phyloP scores from a whole-genome alignment of 148 eudicot species.

The Rhododendron vialii region DNA sequence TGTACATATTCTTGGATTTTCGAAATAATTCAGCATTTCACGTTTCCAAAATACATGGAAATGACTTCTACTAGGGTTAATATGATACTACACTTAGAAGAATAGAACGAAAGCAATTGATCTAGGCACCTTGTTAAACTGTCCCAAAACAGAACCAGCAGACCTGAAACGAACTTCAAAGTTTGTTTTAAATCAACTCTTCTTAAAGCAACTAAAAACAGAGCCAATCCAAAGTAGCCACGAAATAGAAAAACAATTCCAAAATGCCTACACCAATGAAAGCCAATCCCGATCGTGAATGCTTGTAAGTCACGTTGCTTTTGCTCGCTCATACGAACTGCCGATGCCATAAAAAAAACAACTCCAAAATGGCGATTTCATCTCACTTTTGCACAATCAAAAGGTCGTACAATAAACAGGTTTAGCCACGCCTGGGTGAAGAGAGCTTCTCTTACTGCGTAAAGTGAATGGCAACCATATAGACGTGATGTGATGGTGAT shows the following conservation, averaged over 20 bases:
- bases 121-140: too few relatives aligned
- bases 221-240: background rate
- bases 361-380: background rate
- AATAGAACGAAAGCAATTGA: too few relatives aligned
- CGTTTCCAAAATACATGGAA: background rate
- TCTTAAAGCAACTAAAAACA: background rate
- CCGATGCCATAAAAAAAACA: background rate
- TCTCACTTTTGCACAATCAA: background rate
- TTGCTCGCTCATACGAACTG: background rate
- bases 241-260: background rate
- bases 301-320: background rate
- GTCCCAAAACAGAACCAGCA: background rate
- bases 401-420: background rate
- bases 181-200: background rate
- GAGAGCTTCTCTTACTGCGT: background rate
- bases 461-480: background rate
- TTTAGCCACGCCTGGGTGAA: background rate
- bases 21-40: background rate
- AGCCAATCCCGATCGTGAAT: background rate
- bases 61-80: background rate
- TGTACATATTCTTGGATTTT: background rate
- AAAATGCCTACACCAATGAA: background rate
- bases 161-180: background rate
- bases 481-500: background rate
- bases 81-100: too few relatives aligned